Percentiles rank a stretch among this genome's conserved stretches.
These are phyloP conservation scores for Metroxylon sagu DNA, from an alignment of 176 grass and related monocot genomes.

Conservation along the genomic window DNA sequence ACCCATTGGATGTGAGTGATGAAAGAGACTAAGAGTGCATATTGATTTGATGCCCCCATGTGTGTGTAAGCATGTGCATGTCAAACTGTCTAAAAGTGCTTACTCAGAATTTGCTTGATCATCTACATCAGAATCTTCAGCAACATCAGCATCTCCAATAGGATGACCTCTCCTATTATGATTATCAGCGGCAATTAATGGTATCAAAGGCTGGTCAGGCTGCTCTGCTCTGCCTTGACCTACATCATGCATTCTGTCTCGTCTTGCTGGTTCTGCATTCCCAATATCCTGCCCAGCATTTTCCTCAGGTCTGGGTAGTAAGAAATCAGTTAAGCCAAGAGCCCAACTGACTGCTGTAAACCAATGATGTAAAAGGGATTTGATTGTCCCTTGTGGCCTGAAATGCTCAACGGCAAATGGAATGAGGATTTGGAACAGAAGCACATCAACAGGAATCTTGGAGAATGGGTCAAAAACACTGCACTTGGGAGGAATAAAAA, in stretches of 20 bases:
- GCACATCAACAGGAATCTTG: slow-evolving; percentile 85
- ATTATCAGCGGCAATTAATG: slow-evolving; percentile 38
- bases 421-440: slow-evolving; percentile 95
- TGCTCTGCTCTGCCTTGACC: slow-evolving; percentile 40
- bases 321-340: slow-evolving; percentile 73
- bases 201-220: slow-evolving; percentile 49
- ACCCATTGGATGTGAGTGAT: too few species aligned
- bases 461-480: slow-evolving; percentile 96
- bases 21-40: too few species aligned
- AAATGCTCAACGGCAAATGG: slow-evolving; percentile 98
- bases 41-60: too few species aligned
- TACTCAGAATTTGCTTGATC: slow-evolving; percentile 90
- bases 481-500: slow-evolving; percentile 23
- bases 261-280: slow-evolving; percentile 63
- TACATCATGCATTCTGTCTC: slow-evolving; percentile 47
- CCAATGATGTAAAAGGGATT: slow-evolving; percentile 80
- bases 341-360: slow-evolving; percentile 83
- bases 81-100: slow-evolving; percentile 19
- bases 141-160: slow-evolving; percentile 41
- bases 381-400: slow-evolving; percentile 75
- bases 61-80: too few species aligned
- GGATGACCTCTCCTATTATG: slow-evolving; percentile 44
- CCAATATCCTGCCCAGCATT: slow-evolving; percentile 67
- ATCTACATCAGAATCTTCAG: slow-evolving; percentile 72
- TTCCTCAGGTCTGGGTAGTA: slow-evolving; percentile 75